Evolutionary conservation across 768 basidiomycete species (phyloP).

Genomic region (Crassisporium funariophilum): DNA sequence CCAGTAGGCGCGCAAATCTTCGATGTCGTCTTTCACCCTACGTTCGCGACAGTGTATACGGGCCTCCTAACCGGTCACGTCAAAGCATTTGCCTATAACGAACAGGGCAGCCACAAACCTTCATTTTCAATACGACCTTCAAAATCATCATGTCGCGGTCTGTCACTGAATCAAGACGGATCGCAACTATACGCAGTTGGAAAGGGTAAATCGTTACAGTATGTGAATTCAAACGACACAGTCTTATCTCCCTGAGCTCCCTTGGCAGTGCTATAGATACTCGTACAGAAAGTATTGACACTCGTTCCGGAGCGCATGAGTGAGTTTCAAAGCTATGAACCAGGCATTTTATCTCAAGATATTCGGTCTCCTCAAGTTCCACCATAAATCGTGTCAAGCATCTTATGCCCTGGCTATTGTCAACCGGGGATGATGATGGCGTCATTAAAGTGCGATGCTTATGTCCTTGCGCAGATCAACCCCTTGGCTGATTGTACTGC

Average conservation of each 20-base stretch:
- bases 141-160: conserved; percentile 80
- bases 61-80: conserved; percentile 83
- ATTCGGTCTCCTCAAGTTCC: conserved; percentile 50
- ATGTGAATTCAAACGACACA: conserved; percentile 27
- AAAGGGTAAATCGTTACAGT: conserved; percentile 82
- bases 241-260: conserved; percentile 17
- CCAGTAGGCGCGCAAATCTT: conserved; percentile 79
- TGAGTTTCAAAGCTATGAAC: conserved; percentile 38
- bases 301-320: conserved; percentile 64
- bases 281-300: conserved; percentile 51
- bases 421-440: conserved; percentile 93
- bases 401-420: conserved; percentile 69
- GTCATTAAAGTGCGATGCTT: conserved; percentile 73
- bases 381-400: conserved; percentile 86
- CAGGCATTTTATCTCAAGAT: conserved; percentile 26
- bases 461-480: conserved; percentile 1
- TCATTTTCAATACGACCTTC: conserved; percentile 71
- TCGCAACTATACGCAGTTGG: conserved; percentile 73
- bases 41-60: conserved; percentile 66
- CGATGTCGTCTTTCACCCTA: conserved; percentile 88
- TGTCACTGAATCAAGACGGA: conserved; percentile 71
- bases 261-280: conserved; percentile 66
- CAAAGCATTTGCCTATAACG: conserved; percentile 80
- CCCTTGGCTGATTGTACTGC: background rate
- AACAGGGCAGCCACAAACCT: conserved; percentile 58